phyloP scores from a whole-genome alignment of 2,329 filamentous ascomycete genomes.

The Aaosphaeria arxii region DNA sequence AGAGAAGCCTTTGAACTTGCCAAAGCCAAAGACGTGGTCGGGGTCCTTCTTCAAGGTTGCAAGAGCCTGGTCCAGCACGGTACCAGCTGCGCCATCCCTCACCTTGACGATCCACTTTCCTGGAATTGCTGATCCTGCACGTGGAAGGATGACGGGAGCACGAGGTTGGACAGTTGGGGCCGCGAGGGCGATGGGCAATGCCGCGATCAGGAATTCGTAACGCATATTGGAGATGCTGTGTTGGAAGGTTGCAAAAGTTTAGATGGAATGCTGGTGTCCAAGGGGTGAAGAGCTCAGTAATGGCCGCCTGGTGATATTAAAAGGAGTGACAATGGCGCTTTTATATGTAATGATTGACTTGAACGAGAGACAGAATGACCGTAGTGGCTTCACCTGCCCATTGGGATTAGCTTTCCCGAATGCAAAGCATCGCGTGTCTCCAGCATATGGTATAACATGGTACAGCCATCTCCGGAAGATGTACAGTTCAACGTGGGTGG shows the following conservation, averaged over 20 bases:
- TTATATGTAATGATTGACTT: constrained; percentile 22
- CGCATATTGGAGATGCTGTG: constrained; percentile 34
- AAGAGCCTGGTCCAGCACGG: constrained; percentile 24
- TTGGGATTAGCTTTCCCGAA: constrained; percentile 19
- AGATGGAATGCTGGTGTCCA: constrained; percentile 15
- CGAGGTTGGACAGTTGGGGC: constrained; percentile 17
- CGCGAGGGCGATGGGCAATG: constrained; percentile 37
- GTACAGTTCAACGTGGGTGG: constrained; percentile 23
- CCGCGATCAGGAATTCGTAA: constrained; percentile 35
- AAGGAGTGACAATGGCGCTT: constrained; percentile 16
- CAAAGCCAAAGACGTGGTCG: constrained; percentile 37
- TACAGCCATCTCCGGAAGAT: constrained; percentile 5
- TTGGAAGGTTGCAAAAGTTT: constrained; percentile 7
- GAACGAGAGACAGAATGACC: constrained; percentile 7
- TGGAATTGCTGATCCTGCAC: constrained; percentile 35
- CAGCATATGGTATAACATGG: background rate
- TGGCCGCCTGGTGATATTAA: constrained; percentile 19
- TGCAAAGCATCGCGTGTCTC: constrained; percentile 13
- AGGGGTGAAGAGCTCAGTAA: constrained; percentile 17
- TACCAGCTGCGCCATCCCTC: constrained; percentile 34
- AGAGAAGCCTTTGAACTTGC: constrained; percentile 38
- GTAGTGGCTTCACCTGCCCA: constrained; percentile 26
- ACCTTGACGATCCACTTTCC: constrained; percentile 48
- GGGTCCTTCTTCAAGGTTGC: constrained; percentile 23
- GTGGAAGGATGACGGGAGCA: constrained; percentile 33